A percentile compares a stretch with the other conserved stretches of the same genome.
These are phyloP conservation scores for Nakazawaea anatomiae DNA, from an alignment of 805 yeast species.

Conservation along the genomic window DNA sequence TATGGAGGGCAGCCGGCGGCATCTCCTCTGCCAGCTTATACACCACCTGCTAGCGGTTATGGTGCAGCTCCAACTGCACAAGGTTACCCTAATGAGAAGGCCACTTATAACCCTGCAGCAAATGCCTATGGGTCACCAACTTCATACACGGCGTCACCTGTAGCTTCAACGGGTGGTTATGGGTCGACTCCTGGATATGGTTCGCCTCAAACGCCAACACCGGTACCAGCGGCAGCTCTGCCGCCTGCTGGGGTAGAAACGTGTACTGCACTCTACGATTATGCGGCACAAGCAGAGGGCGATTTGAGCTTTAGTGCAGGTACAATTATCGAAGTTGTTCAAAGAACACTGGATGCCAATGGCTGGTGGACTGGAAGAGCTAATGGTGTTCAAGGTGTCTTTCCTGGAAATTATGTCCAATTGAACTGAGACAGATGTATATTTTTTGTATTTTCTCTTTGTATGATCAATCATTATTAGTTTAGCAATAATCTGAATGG, in stretches of 20 bases:
- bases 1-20: conserved; percentile 14
- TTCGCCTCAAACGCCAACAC: conserved; percentile 20
- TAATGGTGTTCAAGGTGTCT: conserved; percentile 84
- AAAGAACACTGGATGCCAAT: conserved; percentile 75
- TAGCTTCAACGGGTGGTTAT: conserved; percentile 8
- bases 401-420: conserved; percentile 96
- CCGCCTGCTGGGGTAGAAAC: conserved; percentile 40
- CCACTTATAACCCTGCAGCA: conserved; percentile 16
- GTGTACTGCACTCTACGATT: conserved; percentile 89
- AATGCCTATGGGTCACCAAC: conserved; percentile 19
- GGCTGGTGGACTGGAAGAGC: conserved; percentile 98
- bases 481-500: too few relatives aligned
- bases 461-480: too few relatives aligned
- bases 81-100: conserved; percentile 20
- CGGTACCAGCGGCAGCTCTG: conserved; percentile 20
- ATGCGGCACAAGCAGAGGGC: conserved; percentile 88
- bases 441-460: too few relatives aligned
- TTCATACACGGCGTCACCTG: conserved; percentile 13
- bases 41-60: conserved; percentile 26
- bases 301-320: conserved; percentile 88
- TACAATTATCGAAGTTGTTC: conserved; percentile 73
- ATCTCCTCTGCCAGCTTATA: conserved; percentile 29
- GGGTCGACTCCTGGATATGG: conserved; percentile 13
- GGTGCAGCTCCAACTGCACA: conserved; percentile 16
- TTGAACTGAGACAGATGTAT: conserved; percentile 30